phyloP scores from a whole-genome alignment of 2,329 filamentous ascomycete species.

The Zymoseptoria pseudotritici region DNA sequence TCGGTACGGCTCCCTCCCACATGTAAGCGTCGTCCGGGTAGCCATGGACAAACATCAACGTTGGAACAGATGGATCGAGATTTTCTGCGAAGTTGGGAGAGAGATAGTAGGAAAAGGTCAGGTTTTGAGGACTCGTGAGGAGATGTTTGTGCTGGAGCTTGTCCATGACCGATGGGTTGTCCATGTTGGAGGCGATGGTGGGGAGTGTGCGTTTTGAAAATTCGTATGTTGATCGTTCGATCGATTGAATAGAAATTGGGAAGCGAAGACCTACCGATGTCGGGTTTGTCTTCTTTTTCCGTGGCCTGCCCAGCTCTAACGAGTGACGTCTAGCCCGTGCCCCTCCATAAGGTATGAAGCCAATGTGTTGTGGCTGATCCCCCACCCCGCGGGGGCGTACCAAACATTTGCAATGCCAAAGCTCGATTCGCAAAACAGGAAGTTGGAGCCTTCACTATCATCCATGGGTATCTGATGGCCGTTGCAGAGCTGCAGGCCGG shows the following conservation, averaged over 20 bases:
- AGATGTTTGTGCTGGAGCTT: constrained; percentile 20
- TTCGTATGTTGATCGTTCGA: neutral
- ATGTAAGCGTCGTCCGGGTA: constrained; percentile 44
- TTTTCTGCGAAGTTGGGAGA: constrained; percentile 22
- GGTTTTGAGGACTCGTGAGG: constrained; percentile 21
- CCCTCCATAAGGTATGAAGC: neutral
- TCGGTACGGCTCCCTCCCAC: constrained; percentile 34
- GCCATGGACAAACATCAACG: constrained; percentile 42
- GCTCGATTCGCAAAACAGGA: neutral
- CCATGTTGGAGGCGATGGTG: neutral
- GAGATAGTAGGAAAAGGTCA: constrained; percentile 25
- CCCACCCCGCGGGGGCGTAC: neutral
- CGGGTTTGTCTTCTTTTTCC: neutral
- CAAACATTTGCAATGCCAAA: neutral
- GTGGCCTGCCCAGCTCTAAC: neutral
- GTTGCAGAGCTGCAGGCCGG: no score
- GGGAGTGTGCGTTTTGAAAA: neutral
- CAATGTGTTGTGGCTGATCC: neutral
- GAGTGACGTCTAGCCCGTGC: neutral
- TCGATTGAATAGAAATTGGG: neutral
- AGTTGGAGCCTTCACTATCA: neutral
- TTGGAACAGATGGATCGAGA: constrained; percentile 16
- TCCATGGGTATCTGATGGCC: no score
- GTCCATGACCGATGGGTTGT: constrained; percentile 13
- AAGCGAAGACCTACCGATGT: neutral